phyloP scores from a whole-genome alignment of 495 filamentous ascomycete genomes.

The Podospora pseudoanserina region DNA sequence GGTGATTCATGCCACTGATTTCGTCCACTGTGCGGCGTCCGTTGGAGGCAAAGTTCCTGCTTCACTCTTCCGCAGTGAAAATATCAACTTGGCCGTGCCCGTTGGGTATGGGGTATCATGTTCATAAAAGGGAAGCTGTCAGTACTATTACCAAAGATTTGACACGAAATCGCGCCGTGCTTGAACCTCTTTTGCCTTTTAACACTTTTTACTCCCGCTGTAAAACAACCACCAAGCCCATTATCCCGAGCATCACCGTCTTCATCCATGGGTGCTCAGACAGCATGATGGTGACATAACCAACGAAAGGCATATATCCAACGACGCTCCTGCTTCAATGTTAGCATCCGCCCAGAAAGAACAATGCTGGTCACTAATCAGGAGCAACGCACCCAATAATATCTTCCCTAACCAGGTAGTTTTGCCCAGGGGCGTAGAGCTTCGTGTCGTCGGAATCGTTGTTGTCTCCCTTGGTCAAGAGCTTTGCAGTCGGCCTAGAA shows the following conservation, averaged over 20 bases:
- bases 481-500: constrained; percentile 44
- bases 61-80: background rate
- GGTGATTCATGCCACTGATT: too few relatives aligned
- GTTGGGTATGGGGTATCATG: background rate
- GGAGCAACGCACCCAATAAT: constrained; percentile 63
- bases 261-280: constrained; percentile 98
- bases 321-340: constrained; percentile 59
- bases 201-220: constrained; percentile 67
- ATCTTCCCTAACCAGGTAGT: constrained; percentile 79
- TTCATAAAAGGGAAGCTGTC: background rate
- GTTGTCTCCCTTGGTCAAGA: constrained; percentile 98
- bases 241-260: constrained; percentile 85
- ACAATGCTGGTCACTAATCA: background rate
- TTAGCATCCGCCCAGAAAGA: background rate
- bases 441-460: constrained; percentile 93
- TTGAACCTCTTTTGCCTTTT: background rate
- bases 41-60: background rate
- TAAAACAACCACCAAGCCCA: constrained; percentile 91
- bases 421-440: constrained; percentile 76
- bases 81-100: background rate
- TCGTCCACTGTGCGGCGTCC: background rate
- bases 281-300: constrained; percentile 95
- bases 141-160: background rate
- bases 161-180: background rate
- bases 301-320: constrained; percentile 92